A percentile compares a stretch with the other conserved stretches of the same genome.
Conservation (phyloP, 176 grass and related monocot species). For the Oryza australiensis region DNA sequence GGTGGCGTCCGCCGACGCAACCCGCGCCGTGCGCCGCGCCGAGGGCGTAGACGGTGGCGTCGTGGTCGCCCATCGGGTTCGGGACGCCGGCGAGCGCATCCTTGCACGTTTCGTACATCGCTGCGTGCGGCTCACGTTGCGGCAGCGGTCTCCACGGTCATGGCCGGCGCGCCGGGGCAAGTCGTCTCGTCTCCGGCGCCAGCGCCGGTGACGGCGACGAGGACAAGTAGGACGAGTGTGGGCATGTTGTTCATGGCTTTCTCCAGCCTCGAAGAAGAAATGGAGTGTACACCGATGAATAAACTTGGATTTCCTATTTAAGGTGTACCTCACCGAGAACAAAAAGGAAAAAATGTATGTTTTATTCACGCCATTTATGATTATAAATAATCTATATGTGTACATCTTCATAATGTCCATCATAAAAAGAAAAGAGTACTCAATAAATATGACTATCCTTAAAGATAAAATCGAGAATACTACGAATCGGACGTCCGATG, state of each 20-base stretch:
- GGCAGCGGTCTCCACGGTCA: neutral
- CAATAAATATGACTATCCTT: too few species aligned
- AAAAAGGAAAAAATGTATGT: too few species aligned
- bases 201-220: neutral
- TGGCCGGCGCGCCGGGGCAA: neutral
- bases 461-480: too few species aligned
- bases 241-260: too few species aligned
- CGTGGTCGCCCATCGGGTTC: neutral
- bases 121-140: neutral
- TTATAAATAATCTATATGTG: too few species aligned
- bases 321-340: too few species aligned
- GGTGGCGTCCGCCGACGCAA: neutral
- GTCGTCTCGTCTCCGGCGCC: neutral
- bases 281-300: too few species aligned
- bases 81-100: neutral
- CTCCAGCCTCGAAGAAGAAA: neutral
- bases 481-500: too few species aligned
- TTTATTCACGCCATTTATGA: too few species aligned
- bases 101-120: conserved; percentile 18
- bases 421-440: too few species aligned
- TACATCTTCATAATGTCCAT: too few species aligned
- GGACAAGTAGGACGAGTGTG: neutral
- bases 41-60: conserved; percentile 18
- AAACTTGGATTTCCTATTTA: too few species aligned
- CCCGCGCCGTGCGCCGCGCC: neutral